These are phyloP conservation scores for Zymoseptoria tritici DNA, from an alignment of 2,329 filamentous ascomycete genomes.

Conservation along the genomic window DNA sequence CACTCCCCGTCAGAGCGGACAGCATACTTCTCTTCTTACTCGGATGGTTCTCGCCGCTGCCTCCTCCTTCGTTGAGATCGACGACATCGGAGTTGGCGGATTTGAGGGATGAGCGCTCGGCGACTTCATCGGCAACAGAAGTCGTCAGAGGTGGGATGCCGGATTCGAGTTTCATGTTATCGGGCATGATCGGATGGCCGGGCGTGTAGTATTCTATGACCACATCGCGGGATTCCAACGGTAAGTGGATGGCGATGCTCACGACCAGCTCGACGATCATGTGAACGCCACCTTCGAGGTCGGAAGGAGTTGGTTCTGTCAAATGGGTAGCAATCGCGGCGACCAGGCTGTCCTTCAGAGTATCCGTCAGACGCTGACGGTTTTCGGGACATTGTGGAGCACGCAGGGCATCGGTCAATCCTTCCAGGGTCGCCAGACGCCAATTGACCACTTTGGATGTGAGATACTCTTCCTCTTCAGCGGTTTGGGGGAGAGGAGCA, in stretches of 20 bases:
- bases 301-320: constrained; percentile 66
- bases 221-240: constrained; percentile 85
- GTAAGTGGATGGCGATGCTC: constrained; percentile 75
- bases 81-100: constrained; percentile 30
- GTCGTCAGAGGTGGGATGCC: constrained; percentile 42
- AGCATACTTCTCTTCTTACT: constrained; percentile 36
- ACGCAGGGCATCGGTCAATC: constrained; percentile 64
- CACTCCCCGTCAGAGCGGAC: constrained; percentile 34
- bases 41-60: constrained; percentile 14
- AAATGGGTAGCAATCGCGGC: constrained; percentile 66
- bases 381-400: constrained; percentile 59
- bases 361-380: constrained; percentile 49
- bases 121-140: constrained; percentile 36
- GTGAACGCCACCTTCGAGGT: constrained; percentile 77
- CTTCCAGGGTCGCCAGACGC: constrained; percentile 89
- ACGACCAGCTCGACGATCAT: constrained; percentile 93
- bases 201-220: constrained; percentile 79
- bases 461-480: constrained; percentile 83
- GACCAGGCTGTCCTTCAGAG: constrained; percentile 62
- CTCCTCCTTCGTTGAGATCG: constrained; percentile 22
- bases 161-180: constrained; percentile 77
- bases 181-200: constrained; percentile 59
- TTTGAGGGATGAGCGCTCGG: constrained; percentile 34
- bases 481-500: constrained; percentile 63
- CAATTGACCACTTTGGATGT: constrained; percentile 83